Percentiles rank a stretch among this genome's conserved stretches.
phyloP scores from a whole-genome alignment of 257 asterid species.

The Prunella vulgaris region DNA sequence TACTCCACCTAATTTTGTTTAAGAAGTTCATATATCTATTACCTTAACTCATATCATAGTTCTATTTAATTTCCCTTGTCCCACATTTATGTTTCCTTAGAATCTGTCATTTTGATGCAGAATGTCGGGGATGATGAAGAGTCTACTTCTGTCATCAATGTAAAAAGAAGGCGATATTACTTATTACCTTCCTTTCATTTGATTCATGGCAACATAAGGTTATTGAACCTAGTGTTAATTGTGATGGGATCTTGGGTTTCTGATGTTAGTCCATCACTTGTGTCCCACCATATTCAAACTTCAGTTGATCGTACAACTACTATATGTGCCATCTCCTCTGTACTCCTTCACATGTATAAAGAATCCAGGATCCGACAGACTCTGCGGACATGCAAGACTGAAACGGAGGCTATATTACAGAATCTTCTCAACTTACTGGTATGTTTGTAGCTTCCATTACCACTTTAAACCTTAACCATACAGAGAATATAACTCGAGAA shows the following conservation, averaged over 20 bases:
- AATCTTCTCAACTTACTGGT: slow-evolving; percentile 49
- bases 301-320: slow-evolving; percentile 31
- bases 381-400: slow-evolving; percentile 37
- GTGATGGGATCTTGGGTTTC: slow-evolving; percentile 48
- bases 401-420: slow-evolving; percentile 30
- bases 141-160: slow-evolving; percentile 22
- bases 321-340: slow-evolving; percentile 32
- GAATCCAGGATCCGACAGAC: slow-evolving; percentile 50
- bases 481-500: neutral
- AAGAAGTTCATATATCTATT: neutral
- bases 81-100: neutral
- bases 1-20: neutral
- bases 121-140: slow-evolving; percentile 28
- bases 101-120: slow-evolving; percentile 31
- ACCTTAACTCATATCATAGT: neutral
- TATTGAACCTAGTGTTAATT: slow-evolving; percentile 39
- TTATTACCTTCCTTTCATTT: slow-evolving; percentile 62
- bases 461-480: neutral
- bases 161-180: slow-evolving; percentile 43
- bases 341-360: slow-evolving; percentile 44
- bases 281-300: slow-evolving; percentile 14
- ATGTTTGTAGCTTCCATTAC: slow-evolving; percentile 18
- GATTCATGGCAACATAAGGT: slow-evolving; percentile 43
- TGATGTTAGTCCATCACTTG: slow-evolving; percentile 30
- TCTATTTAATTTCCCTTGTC: neutral